These are phyloP conservation scores for Lachancea nothofagi DNA, from an alignment of 805 yeast genomes.

Conservation along the genomic window DNA sequence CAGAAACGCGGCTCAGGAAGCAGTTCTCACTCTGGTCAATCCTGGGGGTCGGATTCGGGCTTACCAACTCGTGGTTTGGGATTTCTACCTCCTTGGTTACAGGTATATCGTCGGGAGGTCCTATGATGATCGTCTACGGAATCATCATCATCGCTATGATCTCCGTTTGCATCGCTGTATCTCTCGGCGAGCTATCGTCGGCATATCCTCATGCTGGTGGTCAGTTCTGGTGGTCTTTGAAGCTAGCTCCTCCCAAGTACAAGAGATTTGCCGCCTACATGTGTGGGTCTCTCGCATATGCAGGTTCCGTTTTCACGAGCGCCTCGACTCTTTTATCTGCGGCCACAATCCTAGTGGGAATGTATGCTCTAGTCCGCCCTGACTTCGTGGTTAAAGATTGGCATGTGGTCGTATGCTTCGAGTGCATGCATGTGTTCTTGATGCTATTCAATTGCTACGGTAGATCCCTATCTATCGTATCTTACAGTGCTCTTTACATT, in stretches of 20 bases:
- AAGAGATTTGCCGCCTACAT: constrained; percentile 46
- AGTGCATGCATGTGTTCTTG: constrained; percentile 42
- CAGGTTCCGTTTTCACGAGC: constrained; percentile 58
- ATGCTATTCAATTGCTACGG: constrained; percentile 53
- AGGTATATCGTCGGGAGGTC: constrained; percentile 56
- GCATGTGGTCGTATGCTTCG: constrained; percentile 53
- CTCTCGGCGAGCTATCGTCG: constrained; percentile 50
- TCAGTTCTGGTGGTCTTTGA: constrained; percentile 56
- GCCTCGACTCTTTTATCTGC: constrained; percentile 57
- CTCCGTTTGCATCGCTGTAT: constrained; percentile 45
- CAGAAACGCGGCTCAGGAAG: constrained; percentile 33
- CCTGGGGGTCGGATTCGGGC: constrained; percentile 56
- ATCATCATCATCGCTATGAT: constrained; percentile 47
- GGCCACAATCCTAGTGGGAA: constrained; percentile 50
- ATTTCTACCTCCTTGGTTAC: constrained; percentile 54
- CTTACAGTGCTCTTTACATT: constrained; percentile 48
- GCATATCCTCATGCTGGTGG: constrained; percentile 64
- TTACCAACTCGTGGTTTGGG: constrained; percentile 62
- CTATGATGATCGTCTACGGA: constrained; percentile 54
- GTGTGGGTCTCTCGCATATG: constrained; percentile 62
- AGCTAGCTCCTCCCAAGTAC: constrained; percentile 44
- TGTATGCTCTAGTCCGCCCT: constrained; percentile 36
- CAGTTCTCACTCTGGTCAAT: constrained; percentile 46
- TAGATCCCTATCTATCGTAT: constrained; percentile 46
- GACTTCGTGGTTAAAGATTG: constrained; percentile 42